phyloP scores from a whole-genome alignment of 129 eudicot genomes.

The Gnaphalium uliginosum region DNA sequence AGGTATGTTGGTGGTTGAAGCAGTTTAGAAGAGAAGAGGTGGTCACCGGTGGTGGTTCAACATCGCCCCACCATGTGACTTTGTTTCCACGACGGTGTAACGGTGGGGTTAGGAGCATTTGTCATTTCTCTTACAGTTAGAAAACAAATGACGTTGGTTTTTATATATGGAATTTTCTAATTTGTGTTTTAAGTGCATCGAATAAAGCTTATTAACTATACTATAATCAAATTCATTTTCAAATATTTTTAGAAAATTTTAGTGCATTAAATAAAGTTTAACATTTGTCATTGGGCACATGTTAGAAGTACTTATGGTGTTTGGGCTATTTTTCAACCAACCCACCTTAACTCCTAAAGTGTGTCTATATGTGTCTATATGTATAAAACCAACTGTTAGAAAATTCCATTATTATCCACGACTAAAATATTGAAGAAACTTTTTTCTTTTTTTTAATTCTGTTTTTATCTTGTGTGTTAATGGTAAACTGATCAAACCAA shows the following conservation, averaged over 20 bases:
- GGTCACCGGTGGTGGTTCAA: conserved; percentile 30
- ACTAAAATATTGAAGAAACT: not conserved
- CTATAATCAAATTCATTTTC: too few relatives aligned
- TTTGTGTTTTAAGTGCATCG: too few relatives aligned
- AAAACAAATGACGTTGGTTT: not conserved
- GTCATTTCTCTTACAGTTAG: not conserved
- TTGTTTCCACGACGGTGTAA: conserved; percentile 35
- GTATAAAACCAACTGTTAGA: too few relatives aligned
- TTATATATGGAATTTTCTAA: not conserved
- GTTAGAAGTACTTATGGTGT: too few relatives aligned
- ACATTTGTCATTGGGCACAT: too few relatives aligned
- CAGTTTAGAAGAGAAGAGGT: conserved; percentile 19
- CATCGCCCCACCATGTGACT: conserved; percentile 40
- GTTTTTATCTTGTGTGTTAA: not conserved
- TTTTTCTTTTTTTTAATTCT: too few relatives aligned
- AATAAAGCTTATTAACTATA: too few relatives aligned
- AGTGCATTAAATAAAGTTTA: too few relatives aligned
- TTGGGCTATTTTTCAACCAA: too few relatives aligned
- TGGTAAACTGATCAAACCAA: not conserved
- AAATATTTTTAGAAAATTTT: too few relatives aligned
- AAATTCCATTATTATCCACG: conserved; percentile 17
- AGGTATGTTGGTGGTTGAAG: conserved; percentile 35
- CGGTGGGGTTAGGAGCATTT: conserved; percentile 31
- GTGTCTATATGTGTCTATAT: too few relatives aligned
- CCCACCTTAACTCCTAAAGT: too few relatives aligned